Conservation (phyloP, 2,329 filamentous ascomycete species). For the Phyllosticta citribraziliensis region DNA sequence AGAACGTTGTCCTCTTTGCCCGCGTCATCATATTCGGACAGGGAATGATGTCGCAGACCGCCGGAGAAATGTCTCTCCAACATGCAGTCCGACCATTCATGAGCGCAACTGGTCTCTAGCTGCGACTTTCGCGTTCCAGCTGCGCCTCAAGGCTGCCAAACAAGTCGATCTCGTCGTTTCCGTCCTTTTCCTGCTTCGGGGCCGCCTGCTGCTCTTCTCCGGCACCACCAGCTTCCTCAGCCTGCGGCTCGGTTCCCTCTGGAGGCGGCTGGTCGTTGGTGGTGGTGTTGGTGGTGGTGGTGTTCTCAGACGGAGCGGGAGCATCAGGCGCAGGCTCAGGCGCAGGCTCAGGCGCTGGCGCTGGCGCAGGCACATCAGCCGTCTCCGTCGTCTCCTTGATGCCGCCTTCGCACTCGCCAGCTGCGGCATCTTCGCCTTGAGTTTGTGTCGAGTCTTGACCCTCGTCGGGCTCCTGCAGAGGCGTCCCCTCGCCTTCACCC, state of each 20-base stretch:
- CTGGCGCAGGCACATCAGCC: not conserved
- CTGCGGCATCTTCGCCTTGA: not conserved
- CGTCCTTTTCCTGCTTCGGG: not conserved
- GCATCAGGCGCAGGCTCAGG: not conserved
- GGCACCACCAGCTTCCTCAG: not conserved
- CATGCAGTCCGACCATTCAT: not conserved
- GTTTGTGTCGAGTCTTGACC: not conserved
- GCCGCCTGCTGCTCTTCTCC: not conserved
- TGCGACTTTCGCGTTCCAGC: constrained; percentile 18
- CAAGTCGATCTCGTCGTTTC: constrained; percentile 34
- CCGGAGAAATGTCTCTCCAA: too few relatives aligned
- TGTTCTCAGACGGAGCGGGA: not conserved
- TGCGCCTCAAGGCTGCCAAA: constrained; percentile 40
- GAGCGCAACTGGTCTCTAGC: not conserved
- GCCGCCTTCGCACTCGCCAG: not conserved
- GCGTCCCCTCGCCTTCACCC: not conserved
- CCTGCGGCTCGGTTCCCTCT: constrained; percentile 9
- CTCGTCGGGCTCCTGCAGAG: not conserved
- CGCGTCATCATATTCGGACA: too few relatives aligned
- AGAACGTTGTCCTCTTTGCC: too few relatives aligned
- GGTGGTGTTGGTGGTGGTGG: not conserved
- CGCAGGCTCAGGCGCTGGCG: not conserved
- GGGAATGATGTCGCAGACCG: too few relatives aligned
- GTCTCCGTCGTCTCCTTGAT: not conserved
- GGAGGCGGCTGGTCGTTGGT: not conserved